Conservation (phyloP, 805 yeast genomes). For the Hanseniaspora occidentalis region DNA sequence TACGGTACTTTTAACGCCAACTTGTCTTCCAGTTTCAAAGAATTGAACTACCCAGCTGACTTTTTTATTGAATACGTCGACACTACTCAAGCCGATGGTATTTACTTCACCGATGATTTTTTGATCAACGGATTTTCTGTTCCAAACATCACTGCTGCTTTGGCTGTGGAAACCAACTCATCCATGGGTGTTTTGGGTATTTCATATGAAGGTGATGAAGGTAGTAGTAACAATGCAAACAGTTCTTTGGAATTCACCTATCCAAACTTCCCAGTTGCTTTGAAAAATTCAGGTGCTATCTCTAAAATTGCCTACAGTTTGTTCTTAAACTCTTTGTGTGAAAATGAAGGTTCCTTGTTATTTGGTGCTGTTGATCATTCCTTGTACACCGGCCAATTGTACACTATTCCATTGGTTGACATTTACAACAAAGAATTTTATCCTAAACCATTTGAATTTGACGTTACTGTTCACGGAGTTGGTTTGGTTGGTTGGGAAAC, state of each 20-base stretch:
- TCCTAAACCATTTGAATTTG: slow-evolving; percentile 14
- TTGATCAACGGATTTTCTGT: slow-evolving; percentile 19
- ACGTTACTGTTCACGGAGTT: slow-evolving; percentile 25
- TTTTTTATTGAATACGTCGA: slow-evolving; percentile 42
- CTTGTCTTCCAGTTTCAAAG: slow-evolving; percentile 23
- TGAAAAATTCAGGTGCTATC: slow-evolving; percentile 43
- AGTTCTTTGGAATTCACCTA: slow-evolving; percentile 27
- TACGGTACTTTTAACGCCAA: slow-evolving; percentile 29
- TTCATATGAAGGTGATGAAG: slow-evolving; percentile 48
- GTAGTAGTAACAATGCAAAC: slow-evolving; percentile 29
- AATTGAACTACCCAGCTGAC: slow-evolving; percentile 19
- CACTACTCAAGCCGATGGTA: slow-evolving; percentile 34
- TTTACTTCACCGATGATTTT: slow-evolving; percentile 34
- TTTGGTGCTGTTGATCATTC: slow-evolving; percentile 32
- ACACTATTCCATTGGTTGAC: slow-evolving; percentile 22
- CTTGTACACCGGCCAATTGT: slow-evolving; percentile 25
- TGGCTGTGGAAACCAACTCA: slow-evolving; percentile 24
- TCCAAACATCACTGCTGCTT: slow-evolving; percentile 23
- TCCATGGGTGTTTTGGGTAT: slow-evolving; percentile 38
- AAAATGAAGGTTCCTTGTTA: slow-evolving; percentile 32
- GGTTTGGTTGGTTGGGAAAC: slow-evolving; percentile 18
- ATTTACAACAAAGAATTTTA: slow-evolving; percentile 10
- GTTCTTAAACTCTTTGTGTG: slow-evolving; percentile 35
- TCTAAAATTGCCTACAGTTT: slow-evolving; percentile 42
- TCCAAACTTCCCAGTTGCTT: slow-evolving; percentile 44